A percentile compares a stretch with the other conserved stretches of the same genome.
These are phyloP conservation scores for Durusdinium trenchii DNA, from an alignment of 73 alveolate species.

Conservation along the genomic window DNA sequence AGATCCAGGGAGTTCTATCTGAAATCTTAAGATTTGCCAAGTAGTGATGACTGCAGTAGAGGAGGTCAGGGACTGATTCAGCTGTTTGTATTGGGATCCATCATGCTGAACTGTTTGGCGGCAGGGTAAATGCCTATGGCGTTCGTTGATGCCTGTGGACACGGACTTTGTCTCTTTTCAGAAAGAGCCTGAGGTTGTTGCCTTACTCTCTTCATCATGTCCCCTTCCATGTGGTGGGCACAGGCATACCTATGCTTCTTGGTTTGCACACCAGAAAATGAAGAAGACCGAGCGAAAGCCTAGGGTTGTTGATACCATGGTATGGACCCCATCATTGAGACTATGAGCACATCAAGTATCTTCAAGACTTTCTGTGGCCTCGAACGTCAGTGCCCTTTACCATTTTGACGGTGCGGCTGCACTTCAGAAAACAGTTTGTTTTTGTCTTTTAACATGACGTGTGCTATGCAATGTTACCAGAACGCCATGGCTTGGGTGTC, in stretches of 20 bases:
- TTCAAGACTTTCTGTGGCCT: not conserved
- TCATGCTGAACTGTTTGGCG: too few species aligned
- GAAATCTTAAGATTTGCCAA: too few species aligned
- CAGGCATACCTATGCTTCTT: conserved; percentile 64
- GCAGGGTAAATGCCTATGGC: not conserved
- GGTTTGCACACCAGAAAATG: not conserved
- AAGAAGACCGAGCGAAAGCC: too few species aligned
- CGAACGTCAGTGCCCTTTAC: conserved; percentile 6
- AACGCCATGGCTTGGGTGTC: not conserved
- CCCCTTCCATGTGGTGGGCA: conserved; percentile 95
- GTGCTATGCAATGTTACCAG: too few species aligned
- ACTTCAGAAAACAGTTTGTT: too few species aligned
- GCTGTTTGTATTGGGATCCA: too few species aligned
- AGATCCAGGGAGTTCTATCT: too few species aligned
- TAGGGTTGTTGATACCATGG: too few species aligned
- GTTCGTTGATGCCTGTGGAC: not conserved
- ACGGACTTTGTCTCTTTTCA: not conserved
- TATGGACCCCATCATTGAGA: too few species aligned
- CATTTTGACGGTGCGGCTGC: not conserved
- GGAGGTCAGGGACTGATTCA: too few species aligned
- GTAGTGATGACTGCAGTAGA: too few species aligned
- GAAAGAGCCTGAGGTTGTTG: conserved; percentile 43
- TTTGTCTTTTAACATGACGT: too few species aligned
- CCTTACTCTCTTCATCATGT: conserved; percentile 93
- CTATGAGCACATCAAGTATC: conserved; percentile 43